phyloP scores from a whole-genome alignment of 2,329 filamentous ascomycete genomes.

The Metarhizium anisopliae region DNA sequence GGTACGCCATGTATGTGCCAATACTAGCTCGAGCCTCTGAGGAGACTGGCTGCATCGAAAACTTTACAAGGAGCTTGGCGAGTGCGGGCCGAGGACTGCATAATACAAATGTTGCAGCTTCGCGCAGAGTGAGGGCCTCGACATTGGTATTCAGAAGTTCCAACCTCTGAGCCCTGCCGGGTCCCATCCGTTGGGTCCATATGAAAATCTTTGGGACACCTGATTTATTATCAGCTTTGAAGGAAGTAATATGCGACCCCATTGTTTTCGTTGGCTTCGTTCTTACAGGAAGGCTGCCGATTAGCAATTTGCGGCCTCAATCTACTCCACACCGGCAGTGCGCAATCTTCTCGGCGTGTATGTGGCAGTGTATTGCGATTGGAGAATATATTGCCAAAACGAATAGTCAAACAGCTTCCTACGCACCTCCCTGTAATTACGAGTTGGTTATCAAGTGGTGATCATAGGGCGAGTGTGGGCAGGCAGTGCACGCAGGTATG shows the following conservation, averaged over 20 bases:
- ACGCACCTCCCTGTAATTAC: too few relatives aligned
- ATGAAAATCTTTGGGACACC: background rate
- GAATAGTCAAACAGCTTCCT: too few relatives aligned
- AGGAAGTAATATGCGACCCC: background rate
- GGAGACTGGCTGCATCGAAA: background rate
- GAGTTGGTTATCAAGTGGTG: background rate
- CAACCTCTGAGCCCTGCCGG: conserved; percentile 2
- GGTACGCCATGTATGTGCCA: background rate
- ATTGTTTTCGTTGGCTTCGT: background rate
- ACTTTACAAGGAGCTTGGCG: background rate
- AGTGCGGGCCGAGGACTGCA: background rate
- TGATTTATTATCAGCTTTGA: background rate
- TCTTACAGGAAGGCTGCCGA: background rate
- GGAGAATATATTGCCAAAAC: too few relatives aligned
- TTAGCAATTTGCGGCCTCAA: background rate
- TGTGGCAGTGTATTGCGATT: too few relatives aligned
- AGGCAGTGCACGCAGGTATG: background rate
- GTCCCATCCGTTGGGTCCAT: background rate
- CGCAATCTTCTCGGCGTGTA: background rate
- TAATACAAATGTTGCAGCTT: background rate
- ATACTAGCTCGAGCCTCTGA: background rate
- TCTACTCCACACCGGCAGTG: background rate
- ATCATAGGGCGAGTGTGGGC: background rate
- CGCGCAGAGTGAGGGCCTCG: background rate
- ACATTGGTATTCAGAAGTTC: background rate